A percentile compares a stretch with the other conserved stretches of the same genome.
These are phyloP conservation scores for Podospora pseudocomata DNA, from an alignment of 495 filamentous ascomycete species.

Conservation along the genomic window DNA sequence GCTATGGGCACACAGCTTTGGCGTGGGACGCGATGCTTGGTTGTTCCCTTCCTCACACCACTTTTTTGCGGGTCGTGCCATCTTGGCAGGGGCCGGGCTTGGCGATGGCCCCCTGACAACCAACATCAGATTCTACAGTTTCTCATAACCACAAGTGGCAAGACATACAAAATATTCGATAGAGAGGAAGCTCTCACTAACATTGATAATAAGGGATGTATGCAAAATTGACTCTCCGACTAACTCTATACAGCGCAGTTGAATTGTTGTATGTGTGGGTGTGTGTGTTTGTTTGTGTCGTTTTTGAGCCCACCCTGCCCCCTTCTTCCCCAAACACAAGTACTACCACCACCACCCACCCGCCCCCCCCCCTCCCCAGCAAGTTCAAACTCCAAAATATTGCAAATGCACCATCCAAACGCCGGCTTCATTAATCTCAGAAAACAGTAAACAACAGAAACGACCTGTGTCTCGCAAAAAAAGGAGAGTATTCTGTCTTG, in stretches of 20 bases:
- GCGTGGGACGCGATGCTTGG: not conserved
- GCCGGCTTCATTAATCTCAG: conserved; percentile 15
- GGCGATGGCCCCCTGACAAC: not conserved
- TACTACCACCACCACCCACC: not conserved
- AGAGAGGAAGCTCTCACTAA: conserved; percentile 4
- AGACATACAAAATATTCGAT: not conserved
- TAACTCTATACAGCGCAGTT: not conserved
- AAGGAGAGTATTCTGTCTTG: not conserved
- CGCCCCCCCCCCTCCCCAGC: not conserved
- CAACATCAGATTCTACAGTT: not conserved
- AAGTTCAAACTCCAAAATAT: not conserved
- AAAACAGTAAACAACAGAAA: conserved; percentile 7
- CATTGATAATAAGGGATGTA: conserved; percentile 14
- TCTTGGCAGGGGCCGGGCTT: conserved; percentile 1
- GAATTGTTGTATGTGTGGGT: not conserved
- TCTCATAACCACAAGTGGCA: not conserved
- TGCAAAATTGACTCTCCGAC: conserved; percentile 14
- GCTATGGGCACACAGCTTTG: not conserved
- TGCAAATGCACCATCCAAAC: conserved; percentile 17
- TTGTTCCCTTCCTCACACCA: conserved; percentile 12
- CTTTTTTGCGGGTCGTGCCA: conserved; percentile 10
- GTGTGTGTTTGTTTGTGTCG: conserved; percentile 5
- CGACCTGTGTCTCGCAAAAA: not conserved
- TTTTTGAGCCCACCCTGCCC: not conserved
- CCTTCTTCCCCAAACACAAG: conserved; percentile 12